Evolutionary conservation across 1,284 basidiomycete species (phyloP).

Genomic region (Phenoliferia sp.): DNA sequence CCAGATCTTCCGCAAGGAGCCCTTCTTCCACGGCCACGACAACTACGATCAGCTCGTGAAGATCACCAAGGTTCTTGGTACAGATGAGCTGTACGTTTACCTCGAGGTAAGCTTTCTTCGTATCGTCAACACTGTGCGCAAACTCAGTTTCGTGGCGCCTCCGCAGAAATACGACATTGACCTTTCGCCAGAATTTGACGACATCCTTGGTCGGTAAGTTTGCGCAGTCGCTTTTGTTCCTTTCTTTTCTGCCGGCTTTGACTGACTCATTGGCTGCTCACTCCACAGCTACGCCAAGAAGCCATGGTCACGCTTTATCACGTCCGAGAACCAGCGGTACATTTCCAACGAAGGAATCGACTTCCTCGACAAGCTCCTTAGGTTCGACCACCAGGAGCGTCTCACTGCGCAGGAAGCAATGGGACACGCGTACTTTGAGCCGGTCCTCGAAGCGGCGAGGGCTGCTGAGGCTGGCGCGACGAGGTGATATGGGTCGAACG

Average conservation of each 20-base stretch:
- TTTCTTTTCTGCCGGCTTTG: no score
- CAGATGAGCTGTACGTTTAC: conserved; percentile 81
- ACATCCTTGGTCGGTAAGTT: conserved; percentile 41
- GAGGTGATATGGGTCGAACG: not conserved
- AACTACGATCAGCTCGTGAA: conserved; percentile 99
- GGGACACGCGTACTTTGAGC: conserved; percentile 74
- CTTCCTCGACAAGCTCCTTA: conserved; percentile 88
- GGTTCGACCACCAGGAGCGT: conserved; percentile 95
- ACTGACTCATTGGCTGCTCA: no score
- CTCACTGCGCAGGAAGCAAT: conserved; percentile 89
- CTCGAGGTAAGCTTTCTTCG: conserved; percentile 46
- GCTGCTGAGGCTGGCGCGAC: not conserved
- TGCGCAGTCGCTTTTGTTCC: no score
- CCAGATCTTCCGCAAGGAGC: conserved; percentile 98
- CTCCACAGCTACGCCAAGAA: conserved; percentile 89
- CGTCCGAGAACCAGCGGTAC: conserved; percentile 85
- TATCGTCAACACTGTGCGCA: conserved; percentile 50
- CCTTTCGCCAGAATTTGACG: conserved; percentile 64
- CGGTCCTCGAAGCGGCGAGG: conserved; percentile 17
- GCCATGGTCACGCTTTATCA: conserved; percentile 90
- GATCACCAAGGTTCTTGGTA: conserved; percentile 95
- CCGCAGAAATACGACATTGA: conserved; percentile 22
- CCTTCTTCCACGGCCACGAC: conserved; percentile 99
- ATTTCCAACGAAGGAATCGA: conserved; percentile 89
- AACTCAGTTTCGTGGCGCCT: not conserved